Evolutionary conservation across 176 grass and related monocot species (phyloP).

Genomic region (Thinopyrum elongatum): DNA sequence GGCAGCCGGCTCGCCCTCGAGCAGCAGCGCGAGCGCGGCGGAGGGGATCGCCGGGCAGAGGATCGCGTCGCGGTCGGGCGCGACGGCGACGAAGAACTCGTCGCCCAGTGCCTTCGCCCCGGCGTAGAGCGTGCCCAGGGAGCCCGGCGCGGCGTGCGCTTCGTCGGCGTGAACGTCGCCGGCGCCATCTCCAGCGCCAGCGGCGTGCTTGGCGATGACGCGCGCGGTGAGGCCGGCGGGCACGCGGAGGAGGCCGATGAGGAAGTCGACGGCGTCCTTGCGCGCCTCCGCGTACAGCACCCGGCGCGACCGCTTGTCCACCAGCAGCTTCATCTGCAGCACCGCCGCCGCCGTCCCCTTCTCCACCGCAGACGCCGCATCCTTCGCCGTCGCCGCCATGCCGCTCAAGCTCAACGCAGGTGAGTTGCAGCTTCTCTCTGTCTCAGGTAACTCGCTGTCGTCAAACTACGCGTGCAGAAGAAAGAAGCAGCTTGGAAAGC

Average conservation of each 20-base stretch:
- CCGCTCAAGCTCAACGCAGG: neutral
- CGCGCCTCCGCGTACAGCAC: constrained; percentile 66
- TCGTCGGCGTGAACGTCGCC: neutral
- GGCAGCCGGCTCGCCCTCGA: neutral
- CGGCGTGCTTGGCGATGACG: constrained; percentile 29
- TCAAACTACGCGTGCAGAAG: neutral
- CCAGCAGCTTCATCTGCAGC: constrained; percentile 63
- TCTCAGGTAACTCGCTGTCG: neutral
- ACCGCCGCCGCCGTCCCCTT: too few species aligned
- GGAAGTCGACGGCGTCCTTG: constrained; percentile 73
- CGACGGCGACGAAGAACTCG: constrained; percentile 31
- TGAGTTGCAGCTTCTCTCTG: neutral
- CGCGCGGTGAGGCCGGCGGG: constrained; percentile 50
- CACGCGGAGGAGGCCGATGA: constrained; percentile 65
- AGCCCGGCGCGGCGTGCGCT: constrained; percentile 23
- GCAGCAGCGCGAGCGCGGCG: constrained; percentile 20
- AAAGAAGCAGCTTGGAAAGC: neutral
- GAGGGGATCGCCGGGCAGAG: constrained; percentile 40
- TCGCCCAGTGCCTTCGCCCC: constrained; percentile 42
- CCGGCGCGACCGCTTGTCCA: constrained; percentile 51
- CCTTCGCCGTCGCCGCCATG: constrained; percentile 10
- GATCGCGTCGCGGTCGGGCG: constrained; percentile 34
- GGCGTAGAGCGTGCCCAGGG: constrained; percentile 45
- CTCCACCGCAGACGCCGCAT: neutral
- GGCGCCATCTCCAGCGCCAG: neutral